Percentiles rank a stretch among this genome's conserved stretches.
Conservation (phyloP, 257 asterid species). For the Fraxinus americana region DNA sequence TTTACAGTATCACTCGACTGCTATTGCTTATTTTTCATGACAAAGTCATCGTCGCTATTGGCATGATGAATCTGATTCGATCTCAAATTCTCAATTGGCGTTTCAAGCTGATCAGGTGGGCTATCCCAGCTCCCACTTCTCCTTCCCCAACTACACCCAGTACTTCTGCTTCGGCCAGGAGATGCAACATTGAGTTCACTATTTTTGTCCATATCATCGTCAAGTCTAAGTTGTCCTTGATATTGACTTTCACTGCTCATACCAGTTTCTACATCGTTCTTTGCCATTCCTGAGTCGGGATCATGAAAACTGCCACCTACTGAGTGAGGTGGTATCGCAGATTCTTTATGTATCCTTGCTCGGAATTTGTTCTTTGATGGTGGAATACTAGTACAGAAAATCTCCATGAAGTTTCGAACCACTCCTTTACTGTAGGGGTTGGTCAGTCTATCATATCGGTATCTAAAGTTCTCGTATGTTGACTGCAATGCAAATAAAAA, state of each 20-base stretch:
- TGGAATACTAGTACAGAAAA: slow-evolving; percentile 65
- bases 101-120: slow-evolving; percentile 25
- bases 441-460: slow-evolving; percentile 51
- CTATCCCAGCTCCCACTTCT: slow-evolving; percentile 35
- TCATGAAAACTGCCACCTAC: slow-evolving; percentile 35
- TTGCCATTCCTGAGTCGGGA: slow-evolving; percentile 26
- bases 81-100: slow-evolving; percentile 26
- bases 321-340: slow-evolving; percentile 29
- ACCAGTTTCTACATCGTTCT: slow-evolving; percentile 29
- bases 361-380: slow-evolving; percentile 72
- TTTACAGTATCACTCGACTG: slow-evolving; percentile 10
- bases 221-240: not conserved
- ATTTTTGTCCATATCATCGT: slow-evolving; percentile 18
- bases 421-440: slow-evolving; percentile 71
- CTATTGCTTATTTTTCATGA: slow-evolving; percentile 34
- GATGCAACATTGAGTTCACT: slow-evolving; percentile 25
- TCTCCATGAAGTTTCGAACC: slow-evolving; percentile 56
- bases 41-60: slow-evolving; percentile 22
- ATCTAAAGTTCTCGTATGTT: slow-evolving; percentile 85
- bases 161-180: slow-evolving; percentile 27
- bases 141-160: slow-evolving; percentile 39
- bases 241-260: slow-evolving; percentile 2
- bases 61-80: slow-evolving; percentile 33
- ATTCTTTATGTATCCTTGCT: slow-evolving; percentile 52
- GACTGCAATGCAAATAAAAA: slow-evolving; percentile 52